Base-by-base conservation (phyloP, 148 eudicot species). In the Euryodendron excelsum region DNA sequence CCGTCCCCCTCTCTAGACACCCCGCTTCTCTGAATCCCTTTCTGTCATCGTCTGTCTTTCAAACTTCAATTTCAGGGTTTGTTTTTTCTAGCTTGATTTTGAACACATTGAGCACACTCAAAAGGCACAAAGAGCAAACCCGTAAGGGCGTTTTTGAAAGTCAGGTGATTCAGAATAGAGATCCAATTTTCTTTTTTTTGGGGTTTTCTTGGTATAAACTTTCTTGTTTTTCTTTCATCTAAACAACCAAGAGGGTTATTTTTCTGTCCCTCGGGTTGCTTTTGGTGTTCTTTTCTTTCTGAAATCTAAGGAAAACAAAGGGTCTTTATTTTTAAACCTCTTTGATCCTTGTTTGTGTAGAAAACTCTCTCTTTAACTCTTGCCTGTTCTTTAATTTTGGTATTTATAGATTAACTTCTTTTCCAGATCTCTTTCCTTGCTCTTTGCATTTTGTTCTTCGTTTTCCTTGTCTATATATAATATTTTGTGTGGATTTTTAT, bases 1-100 rank as follows among this genome's bases (percentile, higher is more conserved):
- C 17, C 25, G 23, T 67, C 82, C 81, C 81, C 66, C 70, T 77
- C 77, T 74, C 79, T 56, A 15, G 45, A 8, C 36, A 1, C 79
- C 88, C 88, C 88, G 81, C 88, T 86, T 83, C 88, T 86, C 80
- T 67, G 60, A 85, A 86, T 86, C 88, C 88, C 88, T 75, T 86
- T 86, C 88, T 86, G 88, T 86, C 72, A 80, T 86, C 81, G 80
- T 86, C 86, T 86, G 86, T 81, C 86, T 86, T 83, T 83, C 84
- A 75, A 75, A 61, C 45, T 68, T 52, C 48, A 56, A 33, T 74
- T 77, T 77, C 25, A 36, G 77, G 85, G 88, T 75, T 83, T 85
- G 79, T 53, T 73, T 85, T 80, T 80, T 50, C 79, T 79, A 50
- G 27, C 65, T 63, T 65, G 69, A 65, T 34, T 64, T 65, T 65